A percentile compares a stretch with the other conserved stretches of the same genome.
Evolutionary conservation across 371 early-diverging fungal genomes (phyloP).

Genomic region (Circinella minor): DNA sequence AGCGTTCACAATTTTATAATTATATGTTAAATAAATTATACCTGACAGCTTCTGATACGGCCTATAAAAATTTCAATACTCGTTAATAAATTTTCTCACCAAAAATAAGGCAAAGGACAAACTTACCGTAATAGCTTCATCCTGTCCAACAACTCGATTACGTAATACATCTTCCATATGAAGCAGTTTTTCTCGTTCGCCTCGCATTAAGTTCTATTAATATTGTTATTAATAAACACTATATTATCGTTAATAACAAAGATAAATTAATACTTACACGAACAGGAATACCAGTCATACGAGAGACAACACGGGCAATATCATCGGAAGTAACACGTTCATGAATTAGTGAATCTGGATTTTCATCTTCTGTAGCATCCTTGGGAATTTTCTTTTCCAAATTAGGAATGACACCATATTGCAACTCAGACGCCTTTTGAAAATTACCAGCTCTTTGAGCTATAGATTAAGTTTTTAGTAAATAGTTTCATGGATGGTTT

Average conservation of each 20-base stretch:
- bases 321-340: constrained; percentile 89
- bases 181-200: constrained; percentile 84
- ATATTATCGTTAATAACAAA: not conserved
- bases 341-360: constrained; percentile 68
- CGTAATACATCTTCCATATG: constrained; percentile 76
- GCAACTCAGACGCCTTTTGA: constrained; percentile 77
- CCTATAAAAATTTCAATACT: constrained; percentile 27
- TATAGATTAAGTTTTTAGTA: constrained; percentile 4
- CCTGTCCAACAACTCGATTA: constrained; percentile 86
- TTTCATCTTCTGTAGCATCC: constrained; percentile 57
- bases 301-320: constrained; percentile 85
- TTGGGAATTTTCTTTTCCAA: constrained; percentile 73
- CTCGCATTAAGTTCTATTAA: constrained; percentile 65
- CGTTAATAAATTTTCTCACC: too few species aligned
- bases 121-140: constrained; percentile 62
- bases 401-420: constrained; percentile 89
- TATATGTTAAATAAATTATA: not conserved
- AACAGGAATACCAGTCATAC: constrained; percentile 92
- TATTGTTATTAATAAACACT: not conserved
- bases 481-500: not conserved
- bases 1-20: not conserved
- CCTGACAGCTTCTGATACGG: constrained; percentile 85
- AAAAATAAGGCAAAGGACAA: not conserved
- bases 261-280: constrained; percentile 36
- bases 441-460: constrained; percentile 79